Evolutionary conservation across 306 rosid genomes (phyloP).

Genomic region (Lablab purpureus): DNA sequence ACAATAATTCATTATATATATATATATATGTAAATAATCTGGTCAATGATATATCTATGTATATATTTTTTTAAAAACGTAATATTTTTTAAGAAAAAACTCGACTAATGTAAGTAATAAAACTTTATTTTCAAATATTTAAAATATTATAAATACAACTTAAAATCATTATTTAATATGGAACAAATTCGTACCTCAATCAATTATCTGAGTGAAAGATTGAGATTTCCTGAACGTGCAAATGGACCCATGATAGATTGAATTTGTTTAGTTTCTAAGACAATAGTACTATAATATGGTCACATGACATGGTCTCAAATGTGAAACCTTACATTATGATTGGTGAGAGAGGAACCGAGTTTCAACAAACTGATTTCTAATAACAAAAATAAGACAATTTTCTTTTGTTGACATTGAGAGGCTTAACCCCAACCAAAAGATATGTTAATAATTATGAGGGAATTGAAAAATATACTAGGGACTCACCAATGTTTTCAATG

Average conservation of each 20-base stretch:
- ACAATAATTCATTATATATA: no score
- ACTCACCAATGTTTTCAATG: no score
- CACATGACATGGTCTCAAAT: neutral
- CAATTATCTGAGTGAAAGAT: neutral
- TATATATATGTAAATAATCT: no score
- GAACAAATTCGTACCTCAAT: no score
- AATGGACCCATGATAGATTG: neutral
- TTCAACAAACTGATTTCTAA: neutral
- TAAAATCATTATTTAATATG: no score
- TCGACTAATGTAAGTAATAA: no score
- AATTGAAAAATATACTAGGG: neutral
- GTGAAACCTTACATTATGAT: neutral
- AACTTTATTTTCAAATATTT: no score
- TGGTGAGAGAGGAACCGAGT: neutral
- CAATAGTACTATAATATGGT: neutral
- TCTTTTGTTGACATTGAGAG: neutral
- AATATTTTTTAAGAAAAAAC: no score
- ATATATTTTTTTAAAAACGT: no score
- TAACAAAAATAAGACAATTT: neutral
- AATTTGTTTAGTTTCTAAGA: neutral
- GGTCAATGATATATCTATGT: no score
- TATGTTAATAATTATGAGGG: neutral
- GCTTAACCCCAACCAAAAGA: neutral
- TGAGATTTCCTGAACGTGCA: neutral
- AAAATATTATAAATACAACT: no score